Evolutionary conservation across 1,139 yeast species (phyloP).

Genomic region (Blastobotrys apis): DNA sequence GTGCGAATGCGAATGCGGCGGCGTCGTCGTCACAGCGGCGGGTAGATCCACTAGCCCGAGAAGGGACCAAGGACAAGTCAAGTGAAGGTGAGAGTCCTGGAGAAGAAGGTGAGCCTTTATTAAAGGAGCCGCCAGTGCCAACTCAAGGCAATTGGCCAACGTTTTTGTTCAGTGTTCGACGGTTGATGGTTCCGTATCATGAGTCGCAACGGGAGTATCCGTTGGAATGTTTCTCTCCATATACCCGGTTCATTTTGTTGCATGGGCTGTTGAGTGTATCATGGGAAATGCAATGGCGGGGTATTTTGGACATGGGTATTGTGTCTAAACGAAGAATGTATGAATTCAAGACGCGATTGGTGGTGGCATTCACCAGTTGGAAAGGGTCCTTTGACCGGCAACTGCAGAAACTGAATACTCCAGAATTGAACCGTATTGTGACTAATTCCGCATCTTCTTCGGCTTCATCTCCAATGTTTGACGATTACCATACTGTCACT

Average conservation of each 20-base stretch:
- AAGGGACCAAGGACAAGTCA: background rate
- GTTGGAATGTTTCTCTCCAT: constrained; percentile 40
- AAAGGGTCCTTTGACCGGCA: constrained; percentile 41
- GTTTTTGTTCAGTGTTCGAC: constrained; percentile 37
- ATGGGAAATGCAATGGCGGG: constrained; percentile 39
- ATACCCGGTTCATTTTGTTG: constrained; percentile 38
- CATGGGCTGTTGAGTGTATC: constrained; percentile 41
- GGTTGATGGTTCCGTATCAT: constrained; percentile 38
- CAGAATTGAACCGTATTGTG: constrained; percentile 16
- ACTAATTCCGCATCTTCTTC: constrained; percentile 12
- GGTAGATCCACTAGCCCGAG: no score
- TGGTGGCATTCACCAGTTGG: constrained; percentile 40
- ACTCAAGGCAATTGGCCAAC: constrained; percentile 41
- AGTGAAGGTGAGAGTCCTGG: background rate
- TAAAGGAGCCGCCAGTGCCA: constrained; percentile 13
- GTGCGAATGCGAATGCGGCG: background rate
- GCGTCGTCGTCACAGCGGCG: background rate
- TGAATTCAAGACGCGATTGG: constrained; percentile 34
- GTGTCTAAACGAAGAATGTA: constrained; percentile 32
- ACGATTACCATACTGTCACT: constrained; percentile 5
- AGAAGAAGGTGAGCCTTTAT: constrained; percentile 4
- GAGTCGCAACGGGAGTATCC: constrained; percentile 38
- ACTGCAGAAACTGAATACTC: constrained; percentile 14
- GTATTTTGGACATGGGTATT: constrained; percentile 36
- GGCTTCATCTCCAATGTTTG: constrained; percentile 12